Percentiles rank a stretch among this genome's conserved stretches.
Conservation (phyloP, 768 basidiomycete genomes). For the Lactifluus piperatus region DNA sequence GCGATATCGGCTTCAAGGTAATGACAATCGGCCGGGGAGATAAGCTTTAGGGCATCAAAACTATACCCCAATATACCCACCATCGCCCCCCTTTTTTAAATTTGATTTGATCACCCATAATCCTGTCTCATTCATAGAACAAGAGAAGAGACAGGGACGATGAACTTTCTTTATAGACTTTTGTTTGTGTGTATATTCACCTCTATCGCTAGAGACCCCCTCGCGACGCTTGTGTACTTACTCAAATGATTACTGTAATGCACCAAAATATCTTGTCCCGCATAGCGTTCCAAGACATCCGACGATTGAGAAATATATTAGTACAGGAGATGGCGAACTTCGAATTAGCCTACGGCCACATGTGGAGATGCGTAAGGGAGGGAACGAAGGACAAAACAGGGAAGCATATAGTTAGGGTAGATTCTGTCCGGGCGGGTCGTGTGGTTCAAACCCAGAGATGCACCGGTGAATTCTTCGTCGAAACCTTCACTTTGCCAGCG, state of each 20-base stretch:
- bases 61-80: not conserved
- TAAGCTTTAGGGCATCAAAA: conserved; percentile 24
- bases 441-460: not conserved
- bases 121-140: not conserved
- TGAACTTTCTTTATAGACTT: not conserved
- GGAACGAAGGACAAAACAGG: not conserved
- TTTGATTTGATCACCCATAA: not conserved
- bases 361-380: not conserved
- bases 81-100: not conserved
- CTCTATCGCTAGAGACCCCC: not conserved
- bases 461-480: conserved; percentile 6
- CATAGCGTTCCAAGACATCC: too few relatives aligned
- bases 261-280: too few relatives aligned
- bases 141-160: not conserved
- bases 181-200: not conserved
- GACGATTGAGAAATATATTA: too few relatives aligned
- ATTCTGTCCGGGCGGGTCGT: not conserved
- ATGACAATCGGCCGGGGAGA: conserved; percentile 52
- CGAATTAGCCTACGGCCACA: not conserved
- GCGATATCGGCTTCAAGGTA: conserved; percentile 85
- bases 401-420: not conserved
- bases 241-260: not conserved
- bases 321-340: not conserved
- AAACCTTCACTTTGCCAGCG: not conserved
- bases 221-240: not conserved